phyloP scores from a whole-genome alignment of 305 asterid genomes.

The Andrographis paniculata region DNA sequence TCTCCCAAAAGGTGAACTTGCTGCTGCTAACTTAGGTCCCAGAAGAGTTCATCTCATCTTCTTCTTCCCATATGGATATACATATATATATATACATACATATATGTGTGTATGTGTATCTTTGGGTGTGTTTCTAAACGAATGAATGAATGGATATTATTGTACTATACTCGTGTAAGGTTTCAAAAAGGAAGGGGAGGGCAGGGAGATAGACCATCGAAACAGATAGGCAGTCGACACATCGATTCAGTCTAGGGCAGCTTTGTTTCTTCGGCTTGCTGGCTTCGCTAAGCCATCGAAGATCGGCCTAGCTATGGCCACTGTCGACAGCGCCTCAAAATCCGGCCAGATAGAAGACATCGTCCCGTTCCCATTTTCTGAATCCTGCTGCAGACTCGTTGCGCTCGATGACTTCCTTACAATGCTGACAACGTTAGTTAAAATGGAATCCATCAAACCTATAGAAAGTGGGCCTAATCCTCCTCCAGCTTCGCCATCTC shows the following conservation, averaged over 20 bases:
- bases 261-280: constrained; percentile 51
- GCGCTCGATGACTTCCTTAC: constrained; percentile 70
- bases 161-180: too few species aligned
- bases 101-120: too few species aligned
- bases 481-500: constrained; percentile 38
- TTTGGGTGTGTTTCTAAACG: too few species aligned
- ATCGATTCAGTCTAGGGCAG: constrained; percentile 70
- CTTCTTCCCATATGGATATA: too few species aligned
- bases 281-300: constrained; percentile 80
- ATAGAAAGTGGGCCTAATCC: constrained; percentile 26
- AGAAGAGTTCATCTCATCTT: too few species aligned
- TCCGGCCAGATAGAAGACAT: constrained; percentile 74
- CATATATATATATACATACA: too few species aligned
- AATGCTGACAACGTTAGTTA: constrained; percentile 29
- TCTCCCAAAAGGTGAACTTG: too few species aligned
- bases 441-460: constrained; percentile 43
- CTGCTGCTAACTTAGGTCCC: too few species aligned
- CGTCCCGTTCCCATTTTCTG: constrained; percentile 51
- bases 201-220: too few species aligned
- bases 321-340: constrained; percentile 58
- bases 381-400: constrained; percentile 59
- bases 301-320: constrained; percentile 70
- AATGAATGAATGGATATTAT: too few species aligned
- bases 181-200: too few species aligned
- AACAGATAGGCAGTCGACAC: not conserved